These are phyloP conservation scores for Quercus phellos DNA, from an alignment of 331 rosid genomes.

Conservation along the genomic window DNA sequence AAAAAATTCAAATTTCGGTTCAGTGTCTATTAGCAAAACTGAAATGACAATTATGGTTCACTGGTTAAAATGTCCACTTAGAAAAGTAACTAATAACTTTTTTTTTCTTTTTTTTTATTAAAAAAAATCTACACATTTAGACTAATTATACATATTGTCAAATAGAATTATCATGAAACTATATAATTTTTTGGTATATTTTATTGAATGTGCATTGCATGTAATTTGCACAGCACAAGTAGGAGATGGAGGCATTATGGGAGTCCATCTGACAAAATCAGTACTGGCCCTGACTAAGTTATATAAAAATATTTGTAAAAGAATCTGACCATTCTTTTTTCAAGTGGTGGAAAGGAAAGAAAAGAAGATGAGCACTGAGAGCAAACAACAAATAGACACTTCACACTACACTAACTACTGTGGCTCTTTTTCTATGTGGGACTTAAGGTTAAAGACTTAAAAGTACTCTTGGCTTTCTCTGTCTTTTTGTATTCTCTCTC, in stretches of 20 bases:
- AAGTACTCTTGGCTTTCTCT: slow-evolving; percentile 32
- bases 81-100: no score
- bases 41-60: no score
- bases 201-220: neutral
- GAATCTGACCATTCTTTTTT: slow-evolving; percentile 28
- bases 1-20: no score
- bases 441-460: neutral
- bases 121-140: no score
- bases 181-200: no score
- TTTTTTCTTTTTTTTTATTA: no score
- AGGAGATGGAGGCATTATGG: slow-evolving; percentile 13
- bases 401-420: no score
- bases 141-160: no score
- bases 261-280: slow-evolving; percentile 10
- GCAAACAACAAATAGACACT: slow-evolving; percentile 28
- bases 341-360: slow-evolving; percentile 31
- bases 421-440: slow-evolving; percentile 22
- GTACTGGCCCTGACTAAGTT: neutral
- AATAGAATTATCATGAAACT: no score
- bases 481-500: slow-evolving; percentile 27
- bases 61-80: no score
- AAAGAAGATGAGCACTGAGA: neutral
- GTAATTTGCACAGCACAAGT: neutral
- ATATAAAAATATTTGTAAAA: neutral
- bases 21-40: no score